phyloP scores from a whole-genome alignment of 2,329 filamentous ascomycete genomes.

The Penicillium psychrosexuale region DNA sequence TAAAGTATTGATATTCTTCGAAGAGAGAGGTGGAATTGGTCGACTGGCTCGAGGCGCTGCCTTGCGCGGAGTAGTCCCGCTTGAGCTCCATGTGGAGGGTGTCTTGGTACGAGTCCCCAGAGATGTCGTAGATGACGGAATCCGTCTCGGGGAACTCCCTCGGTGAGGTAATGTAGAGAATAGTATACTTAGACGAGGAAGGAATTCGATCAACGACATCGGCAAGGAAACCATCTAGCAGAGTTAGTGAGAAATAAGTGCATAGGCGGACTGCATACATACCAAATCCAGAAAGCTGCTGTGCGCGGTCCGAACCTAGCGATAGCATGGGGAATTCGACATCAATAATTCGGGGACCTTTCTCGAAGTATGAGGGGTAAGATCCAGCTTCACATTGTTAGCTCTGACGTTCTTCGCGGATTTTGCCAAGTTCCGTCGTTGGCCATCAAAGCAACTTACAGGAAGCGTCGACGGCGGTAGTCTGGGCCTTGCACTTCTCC shows the following conservation, averaged over 20 bases:
- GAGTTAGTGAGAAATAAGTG: background rate
- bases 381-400: conserved; percentile 36
- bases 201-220: conserved; percentile 49
- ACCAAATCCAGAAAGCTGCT: conserved; percentile 46
- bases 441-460: conserved; percentile 30
- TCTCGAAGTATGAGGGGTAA: conserved; percentile 38
- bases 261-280: conserved; percentile 14
- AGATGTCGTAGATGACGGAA: conserved; percentile 58
- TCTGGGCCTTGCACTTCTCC: conserved; percentile 48
- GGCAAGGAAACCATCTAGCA: conserved; percentile 47
- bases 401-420: conserved; percentile 1
- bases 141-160: conserved; percentile 34
- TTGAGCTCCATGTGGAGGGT: conserved; percentile 70
- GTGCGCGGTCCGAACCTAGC: conserved; percentile 32
- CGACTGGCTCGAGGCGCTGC: conserved; percentile 35
- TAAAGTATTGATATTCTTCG: conserved; percentile 92
- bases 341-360: conserved; percentile 43
- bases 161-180: conserved; percentile 71
- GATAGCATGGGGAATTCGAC: conserved; percentile 47
- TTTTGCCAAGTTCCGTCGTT: background rate
- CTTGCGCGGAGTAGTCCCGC: conserved; percentile 52
- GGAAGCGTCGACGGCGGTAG: conserved; percentile 44
- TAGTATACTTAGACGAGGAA: conserved; percentile 61
- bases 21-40: conserved; percentile 54
- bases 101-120: conserved; percentile 54